These are phyloP conservation scores for Parastagonospora nodorum DNA, from an alignment of 2,329 filamentous ascomycete genomes.

Conservation along the genomic window DNA sequence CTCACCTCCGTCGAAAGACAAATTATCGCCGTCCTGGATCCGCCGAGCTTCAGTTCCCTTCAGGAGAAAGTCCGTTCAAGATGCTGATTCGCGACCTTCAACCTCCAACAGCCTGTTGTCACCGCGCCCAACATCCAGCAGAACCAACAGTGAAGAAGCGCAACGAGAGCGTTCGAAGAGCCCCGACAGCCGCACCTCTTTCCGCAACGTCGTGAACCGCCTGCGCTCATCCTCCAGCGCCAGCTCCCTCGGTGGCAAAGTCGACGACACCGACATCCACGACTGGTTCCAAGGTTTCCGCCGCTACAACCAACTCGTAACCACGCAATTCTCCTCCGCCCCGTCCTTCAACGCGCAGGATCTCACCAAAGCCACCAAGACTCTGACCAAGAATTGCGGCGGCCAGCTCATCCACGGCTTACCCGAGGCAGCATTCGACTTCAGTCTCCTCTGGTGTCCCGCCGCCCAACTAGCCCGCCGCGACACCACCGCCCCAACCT, in stretches of 20 bases:
- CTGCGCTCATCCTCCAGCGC: constrained; percentile 36
- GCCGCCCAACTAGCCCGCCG: constrained; percentile 19
- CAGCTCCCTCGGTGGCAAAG: constrained; percentile 18
- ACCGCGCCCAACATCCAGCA: constrained; percentile 21
- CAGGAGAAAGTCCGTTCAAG: constrained; percentile 15
- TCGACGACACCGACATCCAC: constrained; percentile 31
- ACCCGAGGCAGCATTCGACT: constrained; percentile 40
- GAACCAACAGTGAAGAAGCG: constrained; percentile 34
- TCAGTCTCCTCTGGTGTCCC: constrained; percentile 42
- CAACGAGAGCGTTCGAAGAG: constrained; percentile 27
- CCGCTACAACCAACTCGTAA: constrained; percentile 39
- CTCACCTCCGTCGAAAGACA: constrained; percentile 23
- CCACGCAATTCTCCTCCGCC: constrained; percentile 20
- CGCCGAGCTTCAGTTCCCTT: constrained; percentile 19
- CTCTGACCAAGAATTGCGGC: constrained; percentile 35
- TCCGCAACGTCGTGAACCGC: constrained; percentile 30
- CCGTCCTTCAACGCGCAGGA: constrained; percentile 17
- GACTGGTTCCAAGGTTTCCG: constrained; percentile 39
- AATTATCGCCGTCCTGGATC: constrained; percentile 30
- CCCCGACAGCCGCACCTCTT: constrained; percentile 24
- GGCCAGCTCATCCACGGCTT: constrained; percentile 37
- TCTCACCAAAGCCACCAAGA: constrained; percentile 28
- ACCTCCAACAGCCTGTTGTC: constrained; percentile 19
- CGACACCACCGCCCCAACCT: constrained; percentile 29
- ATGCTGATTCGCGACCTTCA: constrained; percentile 19